Evolutionary conservation across 2,329 filamentous ascomycete species (phyloP).

Genomic region (Gliomastix tumulicola): DNA sequence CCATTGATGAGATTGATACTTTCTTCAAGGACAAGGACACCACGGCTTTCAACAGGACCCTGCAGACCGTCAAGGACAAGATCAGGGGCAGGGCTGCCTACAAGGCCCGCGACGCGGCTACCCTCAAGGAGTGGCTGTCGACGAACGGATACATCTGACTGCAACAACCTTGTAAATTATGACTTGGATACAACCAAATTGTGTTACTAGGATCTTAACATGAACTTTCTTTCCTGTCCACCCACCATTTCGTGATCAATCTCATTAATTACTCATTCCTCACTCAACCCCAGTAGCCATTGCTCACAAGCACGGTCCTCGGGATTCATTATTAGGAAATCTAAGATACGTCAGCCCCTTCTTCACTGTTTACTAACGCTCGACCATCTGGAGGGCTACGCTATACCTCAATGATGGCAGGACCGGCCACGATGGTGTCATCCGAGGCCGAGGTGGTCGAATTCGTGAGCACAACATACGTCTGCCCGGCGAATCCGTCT

Average conservation of each 20-base stretch:
- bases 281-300: too few species aligned
- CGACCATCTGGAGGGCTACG: too few species aligned
- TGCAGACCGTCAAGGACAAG: conserved; percentile 80
- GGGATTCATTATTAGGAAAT: too few species aligned
- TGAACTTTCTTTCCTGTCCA: too few species aligned
- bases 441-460: conserved; percentile 23
- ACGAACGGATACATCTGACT: conserved; percentile 37
- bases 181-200: too few species aligned
- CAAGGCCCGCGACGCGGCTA: conserved; percentile 64
- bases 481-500: conserved; percentile 24
- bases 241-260: too few species aligned
- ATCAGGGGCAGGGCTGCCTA: conserved; percentile 80
- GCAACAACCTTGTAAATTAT: too few species aligned
- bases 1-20: conserved; percentile 66
- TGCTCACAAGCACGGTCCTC: too few species aligned
- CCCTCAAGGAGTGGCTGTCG: conserved; percentile 72
- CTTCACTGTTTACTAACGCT: too few species aligned
- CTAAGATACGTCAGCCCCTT: too few species aligned
- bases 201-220: too few species aligned
- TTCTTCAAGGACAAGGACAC: conserved; percentile 90
- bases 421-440: conserved; percentile 27
- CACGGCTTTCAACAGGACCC: conserved; percentile 74
- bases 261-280: too few species aligned
- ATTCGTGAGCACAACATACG: conserved; percentile 28
- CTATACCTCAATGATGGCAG: conserved; percentile 22